Evolutionary conservation across 2,329 filamentous ascomycete species (phyloP).

Genomic region (Calonectria pseudoturangicola): DNA sequence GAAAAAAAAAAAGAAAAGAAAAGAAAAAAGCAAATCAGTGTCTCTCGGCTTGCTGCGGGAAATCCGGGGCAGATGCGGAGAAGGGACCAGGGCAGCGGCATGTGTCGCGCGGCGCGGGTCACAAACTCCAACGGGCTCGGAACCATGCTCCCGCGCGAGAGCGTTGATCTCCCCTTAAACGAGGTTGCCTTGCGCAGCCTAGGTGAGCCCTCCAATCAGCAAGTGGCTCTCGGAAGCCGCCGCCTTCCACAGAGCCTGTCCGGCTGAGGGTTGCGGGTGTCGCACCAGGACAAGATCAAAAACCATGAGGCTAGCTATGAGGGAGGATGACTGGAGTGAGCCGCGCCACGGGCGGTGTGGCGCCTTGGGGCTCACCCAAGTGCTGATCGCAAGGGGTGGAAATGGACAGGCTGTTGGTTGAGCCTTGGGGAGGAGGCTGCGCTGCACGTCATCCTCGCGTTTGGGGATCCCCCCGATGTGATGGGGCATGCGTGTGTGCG

Average conservation of each 20-base stretch:
- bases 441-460: constrained; percentile 43
- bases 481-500: constrained; percentile 24
- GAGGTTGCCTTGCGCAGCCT: constrained; percentile 14
- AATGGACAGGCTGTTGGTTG: constrained; percentile 26
- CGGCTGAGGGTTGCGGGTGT: constrained; percentile 3
- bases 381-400: constrained; percentile 15
- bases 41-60: constrained; percentile 37
- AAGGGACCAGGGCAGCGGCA: constrained; percentile 7
- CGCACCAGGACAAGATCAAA: constrained; percentile 12
- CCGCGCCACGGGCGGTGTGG: constrained; percentile 29
- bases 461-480: constrained; percentile 28
- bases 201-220: constrained; percentile 33
- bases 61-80: constrained; percentile 43
- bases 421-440: constrained; percentile 16
- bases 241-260: constrained; percentile 30
- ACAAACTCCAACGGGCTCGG: constrained; percentile 32
- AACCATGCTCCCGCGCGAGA: constrained; percentile 26
- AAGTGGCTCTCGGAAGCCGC: constrained; percentile 18
- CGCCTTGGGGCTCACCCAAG: background rate
- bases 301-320: constrained; percentile 19
- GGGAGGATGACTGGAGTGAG: constrained; percentile 14
- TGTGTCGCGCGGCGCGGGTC: constrained; percentile 1
- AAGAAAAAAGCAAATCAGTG: constrained; percentile 26
- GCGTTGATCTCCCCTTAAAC: constrained; percentile 15
- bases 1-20: constrained; percentile 1